A percentile compares a stretch with the other conserved stretches of the same genome.
phyloP scores from a whole-genome alignment of 2,329 filamentous ascomycete genomes.

The Cytospora piceae region DNA sequence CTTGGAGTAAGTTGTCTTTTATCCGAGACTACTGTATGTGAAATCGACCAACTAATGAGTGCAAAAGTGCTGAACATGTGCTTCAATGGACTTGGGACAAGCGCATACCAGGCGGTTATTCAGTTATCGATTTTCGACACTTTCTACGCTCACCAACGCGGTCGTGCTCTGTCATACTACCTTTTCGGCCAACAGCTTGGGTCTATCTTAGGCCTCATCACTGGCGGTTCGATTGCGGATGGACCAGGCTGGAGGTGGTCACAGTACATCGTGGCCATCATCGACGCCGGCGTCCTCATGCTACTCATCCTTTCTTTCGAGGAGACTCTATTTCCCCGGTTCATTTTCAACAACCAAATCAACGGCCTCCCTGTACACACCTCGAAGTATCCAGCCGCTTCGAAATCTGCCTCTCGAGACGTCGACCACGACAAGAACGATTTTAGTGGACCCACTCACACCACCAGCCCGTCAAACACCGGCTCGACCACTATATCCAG shows the following conservation, averaged over 20 bases:
- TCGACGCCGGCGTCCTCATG: conserved; percentile 22
- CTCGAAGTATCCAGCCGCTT: neutral
- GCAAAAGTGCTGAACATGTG: conserved; percentile 34
- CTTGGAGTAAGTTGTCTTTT: conserved; percentile 34
- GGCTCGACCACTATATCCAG: neutral
- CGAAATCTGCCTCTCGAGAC: neutral
- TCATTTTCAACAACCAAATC: neutral
- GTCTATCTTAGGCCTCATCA: conserved; percentile 43
- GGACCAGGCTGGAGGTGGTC: conserved; percentile 40
- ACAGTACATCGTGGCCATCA: conserved; percentile 40
- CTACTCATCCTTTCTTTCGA: conserved; percentile 38
- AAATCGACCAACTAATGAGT: neutral
- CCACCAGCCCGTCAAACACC: neutral
- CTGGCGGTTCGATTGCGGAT: conserved; percentile 42
- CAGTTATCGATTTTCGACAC: conserved; percentile 46
- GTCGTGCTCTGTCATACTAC: conserved; percentile 42
- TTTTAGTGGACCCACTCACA: neutral
- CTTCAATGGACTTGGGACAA: conserved; percentile 41
- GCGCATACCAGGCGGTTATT: conserved; percentile 44
- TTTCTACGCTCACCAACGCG: conserved; percentile 45
- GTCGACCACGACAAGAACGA: neutral
- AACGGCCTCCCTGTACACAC: neutral
- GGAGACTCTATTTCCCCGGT: conserved; percentile 12
- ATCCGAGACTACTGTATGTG: neutral
- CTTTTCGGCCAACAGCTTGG: conserved; percentile 46